Base-by-base conservation (phyloP, 2,329 filamentous ascomycete species). In the Cercospora sp. region DNA sequence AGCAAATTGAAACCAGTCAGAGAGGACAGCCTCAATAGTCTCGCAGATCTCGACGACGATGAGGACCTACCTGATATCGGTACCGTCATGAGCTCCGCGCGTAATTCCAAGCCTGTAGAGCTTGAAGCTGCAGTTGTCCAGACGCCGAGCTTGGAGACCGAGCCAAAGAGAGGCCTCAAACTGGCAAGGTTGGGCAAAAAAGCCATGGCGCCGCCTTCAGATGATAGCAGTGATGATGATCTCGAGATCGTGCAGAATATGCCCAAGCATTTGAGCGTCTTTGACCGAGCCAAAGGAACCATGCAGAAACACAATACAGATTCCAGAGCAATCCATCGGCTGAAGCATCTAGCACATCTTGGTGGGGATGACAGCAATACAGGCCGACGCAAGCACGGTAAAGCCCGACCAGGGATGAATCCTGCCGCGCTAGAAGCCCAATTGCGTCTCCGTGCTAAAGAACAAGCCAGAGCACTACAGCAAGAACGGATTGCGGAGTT, bases 391-490 rank as follows among this genome's bases (percentile, higher is more conserved):
- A 60, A 88, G 86, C 75, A 88, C 87, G 75, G 88, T 63, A 89
- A 91, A 73, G 77, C 76, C 62, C 85, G 82, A 67, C 81, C 81
- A 57, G 84, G 83, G 8, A 91, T 97, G 83, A 92, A 87, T 7
- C 82, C 85, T 0, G 86, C 84, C 30, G 88, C 95, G 72, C 84
- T 97, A 64, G 88, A 94, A 57, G 81, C 84, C 9, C 85, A 83
- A 36, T 82, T 98, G 7, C 84, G 90, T 42, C 86, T 88, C 71
- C 89, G 89, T 69, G 93, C 93, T 5, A 88, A 92, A 55, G 86
- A 90, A 68, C 95, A 99, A 79, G 94, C 93, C 55, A 88, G 88
- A 68, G 80, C 87, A 51, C 93, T 95, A 77, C 89, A 92, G 63
- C 87, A 92, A 68, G 89, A 92, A 72, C 90, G 90, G 65, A 85